phyloP scores from a whole-genome alignment of 257 asterid genomes.

The Ophiorrhiza pumila region DNA sequence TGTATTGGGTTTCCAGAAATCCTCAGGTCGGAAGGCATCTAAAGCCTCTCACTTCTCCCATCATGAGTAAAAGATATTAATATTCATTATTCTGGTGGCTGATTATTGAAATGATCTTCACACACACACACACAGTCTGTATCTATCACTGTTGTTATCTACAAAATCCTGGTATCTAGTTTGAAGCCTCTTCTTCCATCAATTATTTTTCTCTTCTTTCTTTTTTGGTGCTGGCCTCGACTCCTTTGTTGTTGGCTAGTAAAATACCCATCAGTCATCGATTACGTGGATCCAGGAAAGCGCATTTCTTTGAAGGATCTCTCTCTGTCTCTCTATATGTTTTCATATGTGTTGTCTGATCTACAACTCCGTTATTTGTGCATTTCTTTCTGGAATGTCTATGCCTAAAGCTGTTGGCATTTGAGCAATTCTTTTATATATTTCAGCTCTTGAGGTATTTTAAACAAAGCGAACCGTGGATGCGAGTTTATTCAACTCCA shows the following conservation, averaged over 20 bases:
- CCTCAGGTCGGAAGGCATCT: slow-evolving; percentile 51
- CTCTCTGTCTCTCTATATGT: neutral
- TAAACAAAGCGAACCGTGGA: slow-evolving; percentile 67
- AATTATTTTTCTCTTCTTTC: neutral
- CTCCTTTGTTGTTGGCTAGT: neutral
- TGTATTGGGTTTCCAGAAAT: slow-evolving; percentile 78
- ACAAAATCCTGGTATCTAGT: too few relatives aligned
- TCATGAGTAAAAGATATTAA: too few relatives aligned
- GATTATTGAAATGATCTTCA: neutral
- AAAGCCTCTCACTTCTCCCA: neutral
- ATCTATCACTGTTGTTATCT: neutral
- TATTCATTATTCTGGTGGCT: neutral
- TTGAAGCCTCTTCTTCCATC: neutral
- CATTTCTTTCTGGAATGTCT: neutral
- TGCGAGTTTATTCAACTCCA: slow-evolving; percentile 40
- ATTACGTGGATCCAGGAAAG: neutral
- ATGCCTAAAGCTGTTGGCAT: neutral
- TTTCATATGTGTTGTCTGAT: neutral
- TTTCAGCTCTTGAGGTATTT: slow-evolving; percentile 52
- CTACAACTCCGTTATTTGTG: neutral
- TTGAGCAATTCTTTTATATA: slow-evolving; percentile 1
- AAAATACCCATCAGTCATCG: neutral
- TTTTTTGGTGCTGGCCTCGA: neutral
- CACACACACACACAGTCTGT: too few relatives aligned
- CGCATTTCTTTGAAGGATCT: neutral